Evolutionary conservation across 1,284 basidiomycete genomes (phyloP).

Genomic region (Melampsora larici-populina): DNA sequence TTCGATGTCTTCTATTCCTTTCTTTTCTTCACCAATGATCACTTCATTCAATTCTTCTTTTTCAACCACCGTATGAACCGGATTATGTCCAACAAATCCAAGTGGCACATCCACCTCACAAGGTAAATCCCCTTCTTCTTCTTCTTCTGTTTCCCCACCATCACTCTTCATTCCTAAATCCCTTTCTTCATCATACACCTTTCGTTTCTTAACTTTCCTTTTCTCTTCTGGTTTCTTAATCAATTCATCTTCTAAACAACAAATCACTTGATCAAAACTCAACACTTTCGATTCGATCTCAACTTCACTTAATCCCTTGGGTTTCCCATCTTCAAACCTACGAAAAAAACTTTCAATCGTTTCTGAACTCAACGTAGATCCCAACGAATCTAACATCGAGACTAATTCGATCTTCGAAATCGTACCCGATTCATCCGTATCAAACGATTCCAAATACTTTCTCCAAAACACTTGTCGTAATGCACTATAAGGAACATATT

Average conservation of each 20-base stretch:
- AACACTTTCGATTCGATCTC: conserved; percentile 66
- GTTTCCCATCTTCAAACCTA: conserved; percentile 62
- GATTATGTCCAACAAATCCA: conserved; percentile 24
- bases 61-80: conserved; percentile 6
- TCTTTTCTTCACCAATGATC: background rate
- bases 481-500: conserved; percentile 89
- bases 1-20: background rate
- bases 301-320: background rate
- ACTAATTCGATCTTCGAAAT: conserved; percentile 82
- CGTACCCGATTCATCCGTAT: conserved; percentile 75
- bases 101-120: background rate
- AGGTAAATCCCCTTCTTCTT: background rate
- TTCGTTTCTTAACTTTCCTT: conserved; percentile 8
- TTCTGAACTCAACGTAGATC: conserved; percentile 76
- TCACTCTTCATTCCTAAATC: background rate
- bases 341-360: conserved; percentile 64
- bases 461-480: conserved; percentile 69
- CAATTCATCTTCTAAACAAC: conserved; percentile 72
- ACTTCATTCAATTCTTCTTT: background rate
- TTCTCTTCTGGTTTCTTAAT: conserved; percentile 17
- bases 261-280: conserved; percentile 72
- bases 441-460: conserved; percentile 84
- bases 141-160: background rate
- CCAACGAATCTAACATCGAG: conserved; percentile 95
- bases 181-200: background rate